Base-by-base conservation (phyloP, 2,329 filamentous ascomycete species). In the Claviceps spartinae region DNA sequence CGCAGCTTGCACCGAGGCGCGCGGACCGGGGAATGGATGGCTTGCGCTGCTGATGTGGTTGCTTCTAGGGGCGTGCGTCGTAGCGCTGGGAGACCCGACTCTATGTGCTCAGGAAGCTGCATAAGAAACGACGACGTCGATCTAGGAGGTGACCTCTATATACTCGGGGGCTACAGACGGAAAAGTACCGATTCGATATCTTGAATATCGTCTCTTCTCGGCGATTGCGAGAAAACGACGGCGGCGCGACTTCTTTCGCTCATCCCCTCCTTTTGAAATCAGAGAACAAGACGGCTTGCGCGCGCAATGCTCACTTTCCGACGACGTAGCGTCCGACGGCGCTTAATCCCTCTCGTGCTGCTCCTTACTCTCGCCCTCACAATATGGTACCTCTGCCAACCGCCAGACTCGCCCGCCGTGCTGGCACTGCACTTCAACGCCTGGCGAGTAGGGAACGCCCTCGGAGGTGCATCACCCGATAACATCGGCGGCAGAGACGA, bases 401-500 rank as follows among this genome's bases (percentile, higher is more conserved):
- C 66, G 9, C 61, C 62, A 14, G 63, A 66, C 54, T 67, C 66
- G 9, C 53, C 60, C 11, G 51, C 65, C 46, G 63, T 65, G 13
- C 58, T 68, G 11, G 65, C 66, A 18, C 34, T 68, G 46, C 56
- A 59, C 50, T 69, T 68, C 58, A 68, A 69, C 52, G 43, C 53
- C 9, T 56, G 60, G 30, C 64, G 67, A n/a, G 49, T 67, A 37
- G 56, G 61, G 43, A 63, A 65, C 49, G 53, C 59, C 24, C 52
- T 71, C 16, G 62, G 61, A 30, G 58, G 57, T 4, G 9, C 3
- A 24, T 56, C 61, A 14, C 58, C 63, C 34, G 61, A 61, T 58
- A 72, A 75, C 52, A 66, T 34, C 74, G 72, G 68, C 62, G 76
- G 18, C 65, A 63, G 56, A 56, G 62, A 57, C 56, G 64, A 22